Percentiles rank a stretch among this genome's conserved stretches.
These are phyloP conservation scores for Diutina pseudorugosa DNA, from an alignment of 1,139 yeast species.

Conservation along the genomic window DNA sequence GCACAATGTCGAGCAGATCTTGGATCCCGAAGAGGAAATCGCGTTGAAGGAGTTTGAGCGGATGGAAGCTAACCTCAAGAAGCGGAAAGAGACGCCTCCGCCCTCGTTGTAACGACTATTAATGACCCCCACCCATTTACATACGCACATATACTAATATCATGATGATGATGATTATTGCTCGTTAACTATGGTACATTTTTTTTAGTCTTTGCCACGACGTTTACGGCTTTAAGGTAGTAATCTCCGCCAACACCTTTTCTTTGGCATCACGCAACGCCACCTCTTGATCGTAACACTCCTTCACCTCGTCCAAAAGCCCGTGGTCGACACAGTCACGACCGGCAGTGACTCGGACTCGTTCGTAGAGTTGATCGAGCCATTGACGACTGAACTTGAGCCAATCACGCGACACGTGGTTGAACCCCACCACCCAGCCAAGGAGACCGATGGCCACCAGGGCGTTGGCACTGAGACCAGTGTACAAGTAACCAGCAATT, in stretches of 20 bases:
- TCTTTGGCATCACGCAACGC: neutral
- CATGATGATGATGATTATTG: too few species aligned
- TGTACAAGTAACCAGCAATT: slow-evolving; percentile 20
- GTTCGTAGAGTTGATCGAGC: slow-evolving; percentile 21
- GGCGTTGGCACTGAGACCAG: slow-evolving; percentile 23
- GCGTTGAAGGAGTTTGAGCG: slow-evolving; percentile 10
- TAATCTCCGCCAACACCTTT: neutral
- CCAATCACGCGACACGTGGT: slow-evolving; percentile 31
- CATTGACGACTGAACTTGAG: slow-evolving; percentile 18
- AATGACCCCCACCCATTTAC: neutral
- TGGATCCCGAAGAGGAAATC: slow-evolving; percentile 11
- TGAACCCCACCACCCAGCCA: slow-evolving; percentile 35
- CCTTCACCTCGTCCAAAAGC: slow-evolving; percentile 22
- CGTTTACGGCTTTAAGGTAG: neutral
- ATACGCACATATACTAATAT: neutral
- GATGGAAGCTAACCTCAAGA: slow-evolving; percentile 8
- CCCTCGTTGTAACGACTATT: slow-evolving; percentile 5
- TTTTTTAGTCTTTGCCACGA: neutral
- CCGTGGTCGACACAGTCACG: slow-evolving; percentile 29
- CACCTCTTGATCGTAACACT: slow-evolving; percentile 7
- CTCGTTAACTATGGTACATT: neutral
- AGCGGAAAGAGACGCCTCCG: slow-evolving; percentile 7
- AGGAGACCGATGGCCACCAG: slow-evolving; percentile 23
- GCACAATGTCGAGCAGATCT: slow-evolving; percentile 9
- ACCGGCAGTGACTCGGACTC: slow-evolving; percentile 19